Base-by-base conservation (phyloP, 257 asterid genomes). In the Dorcoceras hygrometricum region DNA sequence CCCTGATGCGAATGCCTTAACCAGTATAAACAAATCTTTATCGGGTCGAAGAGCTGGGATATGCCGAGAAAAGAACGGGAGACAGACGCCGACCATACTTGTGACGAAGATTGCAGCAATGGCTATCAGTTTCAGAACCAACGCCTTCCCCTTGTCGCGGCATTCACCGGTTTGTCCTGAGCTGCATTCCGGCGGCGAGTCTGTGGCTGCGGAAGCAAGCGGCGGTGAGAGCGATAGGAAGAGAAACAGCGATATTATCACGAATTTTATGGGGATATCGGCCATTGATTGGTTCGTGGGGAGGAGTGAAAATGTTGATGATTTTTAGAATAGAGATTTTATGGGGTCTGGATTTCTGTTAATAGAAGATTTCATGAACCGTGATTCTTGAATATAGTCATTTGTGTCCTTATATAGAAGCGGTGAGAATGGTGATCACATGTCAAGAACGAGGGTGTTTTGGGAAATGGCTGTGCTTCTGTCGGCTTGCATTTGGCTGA, bases 1-100 rank as follows among this genome's bases (percentile, higher is more conserved):
- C 3, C 83, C 83, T 0, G 83, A 78, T 3, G 86, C 81, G 34
- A 78, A 78, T 4, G 86, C 86, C 50, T 81, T 78, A 0, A 81
- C 79, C 68, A 81, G 2, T 1, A 75, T 75, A 28, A 75, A 81
- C 25, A 72, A 29, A 6, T 73, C 62, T 4, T 10, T 59, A 51
- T 81, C 79, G 2, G 86, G 83, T 18, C 3, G 46, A 34, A 34
- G 46, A 10, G 46, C 46, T 2, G 46, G 14, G 16, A 34, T 34
- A 2, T 10, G 8, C 46, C 46, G 46, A 0, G 83, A 72, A 39
- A 70, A n/a, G 3, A 78, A 10, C 0, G 83, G 86, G 6, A 78
- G 66, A 19, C 74, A 72, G 9, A 81, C 83, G 2, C 86, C 86
- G 4, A 71, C 53, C 79, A 75, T 76, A 23, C 83, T 78, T 1